Evolutionary conservation across 805 yeast species (phyloP), one percentile per base, ranked within the genome.

Genomic region (Saccharomycodes ludwigii): DNA sequence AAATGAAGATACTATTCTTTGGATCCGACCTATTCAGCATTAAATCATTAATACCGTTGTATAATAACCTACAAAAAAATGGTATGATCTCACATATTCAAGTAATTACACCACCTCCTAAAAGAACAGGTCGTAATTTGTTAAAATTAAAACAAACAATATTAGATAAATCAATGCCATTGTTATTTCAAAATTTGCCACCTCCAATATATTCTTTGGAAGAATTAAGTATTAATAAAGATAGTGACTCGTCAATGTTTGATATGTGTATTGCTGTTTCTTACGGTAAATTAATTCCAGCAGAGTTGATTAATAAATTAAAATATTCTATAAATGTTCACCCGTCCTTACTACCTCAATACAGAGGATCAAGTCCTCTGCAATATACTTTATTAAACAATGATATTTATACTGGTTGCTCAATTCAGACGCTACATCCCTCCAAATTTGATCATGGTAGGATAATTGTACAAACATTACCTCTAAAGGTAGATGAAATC

Each of bases 351-450:
- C 63, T 91, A 6, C 98, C 98, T 0, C 59, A 57, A 28, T 72
- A 81, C 43, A 69, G 84, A 3, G 98, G 98, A 1, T 76, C 96
- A 0, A 78, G 95, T 2, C 98, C 98, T 0, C 56, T 91, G 4
- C 97, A 88, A 39, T 65, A 72, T 37, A 75, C 95, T 0, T 53
- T 91, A 9, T 50, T 86, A 44, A 71, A 79, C 37, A 63, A 64
- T 24, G 85, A 78, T 40, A 21, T 39, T 1, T 36, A 29, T 12
- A 78, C 96, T 0, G 98, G 97, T 0, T 94, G 84, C 12, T 71
- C 95, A 0, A 68, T 91, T 0, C 98, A 91, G 51, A 82, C 95
- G 0, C 55, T 91, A 16, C 95, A 91, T 47, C 95, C 96, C 0
- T 66, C 78, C 1, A 67, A 73, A 48, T 91, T 91, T 46, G 98